Evolutionary conservation across 116 monocot genomes (phyloP).

Genomic region (Dioscorea cayenensis): DNA sequence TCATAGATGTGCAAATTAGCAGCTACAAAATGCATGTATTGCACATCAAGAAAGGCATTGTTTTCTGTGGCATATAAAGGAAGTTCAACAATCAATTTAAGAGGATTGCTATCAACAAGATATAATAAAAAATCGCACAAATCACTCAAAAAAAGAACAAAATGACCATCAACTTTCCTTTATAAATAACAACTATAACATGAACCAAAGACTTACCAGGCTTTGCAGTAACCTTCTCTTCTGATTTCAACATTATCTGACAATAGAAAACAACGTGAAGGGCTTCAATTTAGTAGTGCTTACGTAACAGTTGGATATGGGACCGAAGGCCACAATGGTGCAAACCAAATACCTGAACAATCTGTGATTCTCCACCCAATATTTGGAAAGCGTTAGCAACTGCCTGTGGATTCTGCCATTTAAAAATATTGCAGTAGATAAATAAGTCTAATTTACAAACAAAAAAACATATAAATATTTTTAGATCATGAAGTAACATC

Average conservation of each 20-base stretch:
- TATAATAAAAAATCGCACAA: no score
- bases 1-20: no score
- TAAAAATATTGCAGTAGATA: background rate
- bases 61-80: no score
- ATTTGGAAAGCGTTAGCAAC: slow-evolving; percentile 81
- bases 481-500: no score
- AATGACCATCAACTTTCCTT: background rate
- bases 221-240: slow-evolving; percentile 82
- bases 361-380: slow-evolving; percentile 92
- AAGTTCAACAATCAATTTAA: no score
- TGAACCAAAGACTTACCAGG: slow-evolving; percentile 55
- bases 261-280: no score
- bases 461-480: no score
- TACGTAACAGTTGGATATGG: background rate
- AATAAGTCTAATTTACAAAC: no score
- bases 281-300: background rate
- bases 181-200: background rate
- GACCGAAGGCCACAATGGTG: background rate
- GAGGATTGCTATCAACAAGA: no score
- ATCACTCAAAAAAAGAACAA: background rate
- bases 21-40: no score
- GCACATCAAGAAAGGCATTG: no score
- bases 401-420: slow-evolving; percentile 57
- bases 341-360: slow-evolving; percentile 68
- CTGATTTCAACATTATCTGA: slow-evolving; percentile 66